Percentiles rank a stretch among this genome's conserved stretches.
Evolutionary conservation across 1,139 yeast genomes (phyloP).

Genomic region (Wickerhamomyces sp.): DNA sequence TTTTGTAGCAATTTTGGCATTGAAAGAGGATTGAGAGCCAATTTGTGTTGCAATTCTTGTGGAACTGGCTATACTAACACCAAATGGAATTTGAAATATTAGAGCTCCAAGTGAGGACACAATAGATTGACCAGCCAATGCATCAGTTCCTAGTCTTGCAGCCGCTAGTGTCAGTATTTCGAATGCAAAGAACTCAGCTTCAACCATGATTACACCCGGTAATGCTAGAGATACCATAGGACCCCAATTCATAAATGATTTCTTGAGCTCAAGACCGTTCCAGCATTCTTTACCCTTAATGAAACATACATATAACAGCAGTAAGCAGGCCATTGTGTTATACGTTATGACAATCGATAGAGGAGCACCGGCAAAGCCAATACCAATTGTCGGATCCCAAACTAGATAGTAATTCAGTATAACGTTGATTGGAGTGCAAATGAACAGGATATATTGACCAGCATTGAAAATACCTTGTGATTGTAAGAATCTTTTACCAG

Average conservation of each 20-base stretch:
- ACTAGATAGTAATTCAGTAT: slow-evolving; percentile 33
- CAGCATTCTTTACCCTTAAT: slow-evolving; percentile 43
- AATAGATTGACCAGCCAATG: slow-evolving; percentile 39
- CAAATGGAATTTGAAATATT: slow-evolving; percentile 38
- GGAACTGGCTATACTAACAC: slow-evolving; percentile 36
- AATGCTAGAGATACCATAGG: slow-evolving; percentile 34
- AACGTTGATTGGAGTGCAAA: slow-evolving; percentile 36
- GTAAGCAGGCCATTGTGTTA: slow-evolving; percentile 31
- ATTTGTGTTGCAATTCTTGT: slow-evolving; percentile 37
- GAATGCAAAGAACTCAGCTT: slow-evolving; percentile 40
- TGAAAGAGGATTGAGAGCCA: slow-evolving; percentile 28
- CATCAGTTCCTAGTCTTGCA: slow-evolving; percentile 36
- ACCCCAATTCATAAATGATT: slow-evolving; percentile 30
- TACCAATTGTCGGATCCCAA: slow-evolving; percentile 28
- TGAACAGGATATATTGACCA: slow-evolving; percentile 34
- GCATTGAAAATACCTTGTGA: slow-evolving; percentile 39
- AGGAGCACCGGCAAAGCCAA: slow-evolving; percentile 41
- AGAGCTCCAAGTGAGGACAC: slow-evolving; percentile 36
- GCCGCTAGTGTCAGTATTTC: slow-evolving; percentile 38
- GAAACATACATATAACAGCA: slow-evolving; percentile 27
- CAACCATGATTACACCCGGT: slow-evolving; percentile 40
- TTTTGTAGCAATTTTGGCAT: slow-evolving; percentile 29
- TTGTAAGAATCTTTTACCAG: slow-evolving; percentile 39
- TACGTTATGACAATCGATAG: slow-evolving; percentile 35
- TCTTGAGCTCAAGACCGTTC: slow-evolving; percentile 30